phyloP scores from a whole-genome alignment of 805 yeast species.

The Sporopachydermia quercuum region DNA sequence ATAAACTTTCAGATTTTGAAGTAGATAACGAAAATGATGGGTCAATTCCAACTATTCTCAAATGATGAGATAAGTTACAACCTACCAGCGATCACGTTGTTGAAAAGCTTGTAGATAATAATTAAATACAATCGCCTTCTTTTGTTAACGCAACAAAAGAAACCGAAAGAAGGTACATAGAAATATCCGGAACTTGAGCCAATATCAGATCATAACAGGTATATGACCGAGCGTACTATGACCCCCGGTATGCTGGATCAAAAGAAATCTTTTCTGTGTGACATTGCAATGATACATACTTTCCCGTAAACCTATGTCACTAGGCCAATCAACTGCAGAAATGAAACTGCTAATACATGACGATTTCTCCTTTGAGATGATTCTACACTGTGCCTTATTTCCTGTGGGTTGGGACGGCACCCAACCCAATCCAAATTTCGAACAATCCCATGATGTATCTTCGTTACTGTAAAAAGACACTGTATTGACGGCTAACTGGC shows the following conservation, averaged over 20 bases:
- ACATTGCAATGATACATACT: conserved; percentile 6
- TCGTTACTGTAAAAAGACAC: conserved; percentile 8
- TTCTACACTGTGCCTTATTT: conserved; percentile 9
- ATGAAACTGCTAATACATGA: conserved; percentile 5
- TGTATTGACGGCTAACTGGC: conserved; percentile 6
- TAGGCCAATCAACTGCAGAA: conserved; percentile 4
- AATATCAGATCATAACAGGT: not conserved
- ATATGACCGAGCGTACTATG: not conserved
- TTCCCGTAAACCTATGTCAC: conserved; percentile 9
- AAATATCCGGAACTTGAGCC: too few relatives aligned
- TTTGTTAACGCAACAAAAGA: too few relatives aligned
- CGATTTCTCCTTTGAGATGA: conserved; percentile 6
- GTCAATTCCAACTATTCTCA: too few relatives aligned
- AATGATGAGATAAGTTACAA: too few relatives aligned
- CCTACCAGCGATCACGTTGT: too few relatives aligned
- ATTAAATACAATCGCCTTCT: too few relatives aligned
- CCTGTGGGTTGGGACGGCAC: conserved; percentile 9
- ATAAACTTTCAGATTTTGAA: too few relatives aligned
- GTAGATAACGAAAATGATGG: too few relatives aligned
- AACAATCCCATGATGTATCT: conserved; percentile 9
- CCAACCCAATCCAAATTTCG: conserved; percentile 10
- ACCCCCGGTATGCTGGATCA: conserved; percentile 11
- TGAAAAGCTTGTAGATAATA: too few relatives aligned
- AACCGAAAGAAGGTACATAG: too few relatives aligned
- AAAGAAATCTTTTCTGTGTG: conserved; percentile 8